These are phyloP conservation scores for Amylocystis lapponica DNA, from an alignment of 768 basidiomycete genomes.

Conservation along the genomic window DNA sequence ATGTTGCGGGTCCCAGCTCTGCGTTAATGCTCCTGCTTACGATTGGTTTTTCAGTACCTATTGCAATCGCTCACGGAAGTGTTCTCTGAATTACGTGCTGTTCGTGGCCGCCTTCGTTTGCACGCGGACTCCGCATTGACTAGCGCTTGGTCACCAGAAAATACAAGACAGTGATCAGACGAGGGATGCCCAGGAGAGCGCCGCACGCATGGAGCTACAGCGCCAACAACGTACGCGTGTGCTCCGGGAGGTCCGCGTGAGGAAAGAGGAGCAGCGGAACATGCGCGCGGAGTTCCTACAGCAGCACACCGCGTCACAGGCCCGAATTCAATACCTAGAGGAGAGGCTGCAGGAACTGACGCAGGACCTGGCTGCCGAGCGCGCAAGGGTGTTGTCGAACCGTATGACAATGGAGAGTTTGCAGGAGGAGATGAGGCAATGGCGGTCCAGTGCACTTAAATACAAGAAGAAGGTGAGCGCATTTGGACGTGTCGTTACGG, in stretches of 20 bases:
- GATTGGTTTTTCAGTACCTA: not conserved
- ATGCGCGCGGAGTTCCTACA: not conserved
- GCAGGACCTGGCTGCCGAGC: not conserved
- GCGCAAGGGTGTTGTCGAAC: constrained; percentile 1
- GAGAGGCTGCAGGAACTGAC: constrained; percentile 3
- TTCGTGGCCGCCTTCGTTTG: not conserved
- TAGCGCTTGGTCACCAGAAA: not conserved
- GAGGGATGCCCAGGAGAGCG: too few species aligned
- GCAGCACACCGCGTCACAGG: not conserved
- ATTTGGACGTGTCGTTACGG: not conserved
- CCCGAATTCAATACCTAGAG: constrained; percentile 4
- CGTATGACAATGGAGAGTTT: not conserved
- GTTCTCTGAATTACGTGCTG: constrained; percentile 3
- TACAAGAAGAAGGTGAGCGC: constrained; percentile 17
- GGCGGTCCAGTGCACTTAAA: constrained; percentile 2
- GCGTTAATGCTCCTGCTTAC: not conserved
- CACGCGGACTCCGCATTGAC: not conserved
- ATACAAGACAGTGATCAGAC: not conserved
- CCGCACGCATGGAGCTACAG: not conserved
- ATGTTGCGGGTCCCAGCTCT: not conserved
- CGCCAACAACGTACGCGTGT: constrained; percentile 3
- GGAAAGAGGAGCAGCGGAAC: constrained; percentile 2
- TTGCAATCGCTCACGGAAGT: not conserved
- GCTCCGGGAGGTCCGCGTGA: constrained; percentile 6
- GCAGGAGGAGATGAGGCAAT: constrained; percentile 3